A percentile compares a stretch with the other conserved stretches of the same genome.
phyloP scores from a whole-genome alignment of 202 grass and related monocot species.

The Setaria viridis region DNA sequence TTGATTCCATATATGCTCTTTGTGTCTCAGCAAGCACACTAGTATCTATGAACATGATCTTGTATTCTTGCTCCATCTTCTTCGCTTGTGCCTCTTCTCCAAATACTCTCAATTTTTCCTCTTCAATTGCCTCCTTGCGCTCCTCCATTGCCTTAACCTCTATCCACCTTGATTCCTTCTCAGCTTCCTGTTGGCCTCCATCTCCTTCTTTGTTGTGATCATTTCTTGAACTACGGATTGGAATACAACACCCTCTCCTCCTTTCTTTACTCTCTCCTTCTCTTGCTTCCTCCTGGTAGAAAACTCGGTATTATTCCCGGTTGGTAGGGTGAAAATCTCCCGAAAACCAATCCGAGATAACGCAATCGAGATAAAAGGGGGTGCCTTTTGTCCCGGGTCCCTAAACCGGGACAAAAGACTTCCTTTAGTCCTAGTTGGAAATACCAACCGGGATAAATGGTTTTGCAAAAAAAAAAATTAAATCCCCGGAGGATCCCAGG shows the following conservation, averaged over 20 bases:
- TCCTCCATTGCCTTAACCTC: not conserved
- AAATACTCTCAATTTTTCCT: not conserved
- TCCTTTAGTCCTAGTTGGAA: no score
- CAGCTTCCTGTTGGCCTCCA: not conserved
- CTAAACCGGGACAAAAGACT: no score
- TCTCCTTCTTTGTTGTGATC: not conserved
- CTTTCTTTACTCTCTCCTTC: not conserved
- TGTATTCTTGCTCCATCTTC: not conserved
- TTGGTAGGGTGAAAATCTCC: no score
- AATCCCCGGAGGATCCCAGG: no score
- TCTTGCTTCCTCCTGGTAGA: not conserved
- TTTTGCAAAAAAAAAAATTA: no score
- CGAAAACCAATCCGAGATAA: no score
- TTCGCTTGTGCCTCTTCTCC: not conserved
- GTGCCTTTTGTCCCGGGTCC: no score
- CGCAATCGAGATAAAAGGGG: no score
- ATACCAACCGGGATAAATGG: no score
- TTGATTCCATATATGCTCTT: not conserved
- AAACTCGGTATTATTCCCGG: no score
- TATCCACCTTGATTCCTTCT: not conserved
- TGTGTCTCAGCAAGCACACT: not conserved
- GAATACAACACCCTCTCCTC: not conserved
- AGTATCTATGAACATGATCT: not conserved
- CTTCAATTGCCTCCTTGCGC: not conserved
- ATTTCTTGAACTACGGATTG: not conserved